Conservation (phyloP, 139 green algal species). For the Trebouxia sp. region DNA sequence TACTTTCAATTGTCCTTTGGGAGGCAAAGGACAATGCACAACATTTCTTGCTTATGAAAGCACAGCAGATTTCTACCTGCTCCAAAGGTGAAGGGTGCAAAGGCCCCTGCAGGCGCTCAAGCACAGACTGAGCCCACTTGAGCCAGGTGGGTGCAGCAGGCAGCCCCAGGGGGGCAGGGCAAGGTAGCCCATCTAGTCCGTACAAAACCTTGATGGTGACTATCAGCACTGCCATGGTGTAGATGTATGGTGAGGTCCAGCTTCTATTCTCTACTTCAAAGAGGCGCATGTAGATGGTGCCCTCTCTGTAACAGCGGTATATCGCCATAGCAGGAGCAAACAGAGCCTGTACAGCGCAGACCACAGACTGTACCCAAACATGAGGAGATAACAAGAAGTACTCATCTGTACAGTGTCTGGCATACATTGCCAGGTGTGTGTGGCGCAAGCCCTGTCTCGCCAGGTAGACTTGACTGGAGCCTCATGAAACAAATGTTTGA, state of each 20-base stretch:
- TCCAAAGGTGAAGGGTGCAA: not conserved
- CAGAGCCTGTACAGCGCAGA: not conserved
- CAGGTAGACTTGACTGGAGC: no score
- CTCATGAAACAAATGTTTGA: no score
- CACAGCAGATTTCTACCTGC: no score
- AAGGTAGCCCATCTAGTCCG: not conserved
- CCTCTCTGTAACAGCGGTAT: not conserved
- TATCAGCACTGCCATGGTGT: not conserved
- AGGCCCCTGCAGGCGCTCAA: not conserved
- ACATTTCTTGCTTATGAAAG: no score
- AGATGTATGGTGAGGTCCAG: constrained; percentile 10
- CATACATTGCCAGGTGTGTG: no score
- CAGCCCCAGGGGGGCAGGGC: not conserved
- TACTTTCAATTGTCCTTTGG: no score
- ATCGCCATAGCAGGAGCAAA: not conserved
- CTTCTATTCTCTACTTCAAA: not conserved
- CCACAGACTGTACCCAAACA: not conserved
- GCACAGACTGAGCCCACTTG: not conserved
- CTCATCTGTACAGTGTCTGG: no score
- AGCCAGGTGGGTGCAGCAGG: not conserved
- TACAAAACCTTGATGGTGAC: constrained; percentile 9
- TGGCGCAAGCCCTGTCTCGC: no score
- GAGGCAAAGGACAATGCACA: no score
- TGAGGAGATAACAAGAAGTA: not conserved
- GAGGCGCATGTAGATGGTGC: constrained; percentile 9